phyloP scores from a whole-genome alignment of 139 green algal genomes.

The Protoeuglena noctilucae region DNA sequence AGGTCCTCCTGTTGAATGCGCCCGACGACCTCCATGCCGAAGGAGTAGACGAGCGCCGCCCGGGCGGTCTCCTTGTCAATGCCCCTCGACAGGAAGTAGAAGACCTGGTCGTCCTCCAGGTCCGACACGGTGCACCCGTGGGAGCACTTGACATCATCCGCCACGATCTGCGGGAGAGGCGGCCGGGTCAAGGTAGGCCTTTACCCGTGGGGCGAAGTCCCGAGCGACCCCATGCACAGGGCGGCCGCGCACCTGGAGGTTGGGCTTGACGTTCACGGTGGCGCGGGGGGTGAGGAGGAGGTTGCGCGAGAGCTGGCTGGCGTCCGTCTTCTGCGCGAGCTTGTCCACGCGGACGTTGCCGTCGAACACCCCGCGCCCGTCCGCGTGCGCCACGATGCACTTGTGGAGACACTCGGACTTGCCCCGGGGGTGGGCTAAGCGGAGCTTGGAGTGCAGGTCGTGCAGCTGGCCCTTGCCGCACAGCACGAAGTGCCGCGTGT shows the following conservation, averaged over 20 bases:
- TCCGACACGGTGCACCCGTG: constrained; percentile 91
- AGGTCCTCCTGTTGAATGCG: background rate
- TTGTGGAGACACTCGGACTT: constrained; percentile 87
- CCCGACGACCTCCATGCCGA: constrained; percentile 63
- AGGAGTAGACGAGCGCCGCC: constrained; percentile 68
- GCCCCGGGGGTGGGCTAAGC: constrained; percentile 56
- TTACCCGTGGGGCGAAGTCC: background rate
- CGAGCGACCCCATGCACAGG: background rate
- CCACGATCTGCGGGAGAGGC: constrained; percentile 90
- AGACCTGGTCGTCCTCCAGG: constrained; percentile 93
- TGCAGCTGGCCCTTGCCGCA: constrained; percentile 69
- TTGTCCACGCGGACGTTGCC: constrained; percentile 86
- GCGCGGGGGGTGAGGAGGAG: constrained; percentile 80
- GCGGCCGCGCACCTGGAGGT: constrained; percentile 49
- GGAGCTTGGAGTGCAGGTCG: constrained; percentile 81
- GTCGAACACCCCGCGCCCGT: constrained; percentile 82
- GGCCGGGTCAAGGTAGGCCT: background rate
- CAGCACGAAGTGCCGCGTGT: constrained; percentile 76
- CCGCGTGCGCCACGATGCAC: constrained; percentile 76
- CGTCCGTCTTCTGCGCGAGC: constrained; percentile 85
- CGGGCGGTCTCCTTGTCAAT: constrained; percentile 51
- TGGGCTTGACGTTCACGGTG: constrained; percentile 94
- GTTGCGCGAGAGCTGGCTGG: constrained; percentile 81
- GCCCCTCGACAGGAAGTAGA: constrained; percentile 87
- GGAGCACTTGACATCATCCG: constrained; percentile 97